Conservation (phyloP, 1,284 basidiomycete species). For the Ustilago nuda region DNA sequence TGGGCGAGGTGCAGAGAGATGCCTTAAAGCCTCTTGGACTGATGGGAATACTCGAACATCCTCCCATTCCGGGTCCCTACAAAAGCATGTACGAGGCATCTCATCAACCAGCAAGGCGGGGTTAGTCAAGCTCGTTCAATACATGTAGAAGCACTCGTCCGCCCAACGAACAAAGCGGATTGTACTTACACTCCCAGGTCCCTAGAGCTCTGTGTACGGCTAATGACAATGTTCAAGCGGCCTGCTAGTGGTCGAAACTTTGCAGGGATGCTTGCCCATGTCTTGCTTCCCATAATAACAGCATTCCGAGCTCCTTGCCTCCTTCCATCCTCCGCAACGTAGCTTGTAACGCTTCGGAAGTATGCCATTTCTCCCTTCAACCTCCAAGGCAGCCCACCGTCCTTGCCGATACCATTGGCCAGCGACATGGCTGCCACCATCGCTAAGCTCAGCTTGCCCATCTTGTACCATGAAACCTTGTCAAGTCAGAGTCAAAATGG, state of each 20-base stretch:
- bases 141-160: neutral
- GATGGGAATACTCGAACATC: conserved; percentile 32
- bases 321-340: conserved; percentile 67
- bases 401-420: conserved; percentile 86
- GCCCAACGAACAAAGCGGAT: neutral
- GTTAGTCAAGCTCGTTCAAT: conserved; percentile 28
- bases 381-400: conserved; percentile 84
- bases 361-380: conserved; percentile 92
- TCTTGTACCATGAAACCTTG: neutral
- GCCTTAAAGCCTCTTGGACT: conserved; percentile 24
- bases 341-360: conserved; percentile 83
- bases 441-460: conserved; percentile 73
- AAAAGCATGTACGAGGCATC: neutral
- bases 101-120: too few relatives aligned
- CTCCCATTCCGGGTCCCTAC: conserved; percentile 48
- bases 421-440: conserved; percentile 92
- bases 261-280: conserved; percentile 96
- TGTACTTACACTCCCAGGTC: conserved; percentile 74
- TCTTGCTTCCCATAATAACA: conserved; percentile 95
- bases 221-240: conserved; percentile 85
- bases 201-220: conserved; percentile 75
- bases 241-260: conserved; percentile 85
- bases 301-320: conserved; percentile 74
- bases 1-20: conserved; percentile 6
- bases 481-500: neutral